Evolutionary conservation across 2,329 filamentous ascomycete species (phyloP).

Genomic region (Seiridium unicorne): DNA sequence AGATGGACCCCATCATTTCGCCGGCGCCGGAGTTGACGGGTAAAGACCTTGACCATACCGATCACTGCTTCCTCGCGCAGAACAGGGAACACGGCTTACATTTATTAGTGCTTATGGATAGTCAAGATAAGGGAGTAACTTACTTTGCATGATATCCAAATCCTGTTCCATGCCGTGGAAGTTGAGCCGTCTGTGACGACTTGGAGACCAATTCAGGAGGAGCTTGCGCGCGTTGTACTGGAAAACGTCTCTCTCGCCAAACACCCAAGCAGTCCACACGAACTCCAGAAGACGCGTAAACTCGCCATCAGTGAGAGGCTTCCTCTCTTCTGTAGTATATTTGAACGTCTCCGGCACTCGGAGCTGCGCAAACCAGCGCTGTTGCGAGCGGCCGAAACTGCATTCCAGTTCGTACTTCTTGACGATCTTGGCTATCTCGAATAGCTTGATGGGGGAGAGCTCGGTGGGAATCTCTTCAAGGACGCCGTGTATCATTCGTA

Average conservation of each 20-base stretch:
- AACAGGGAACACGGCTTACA: neutral
- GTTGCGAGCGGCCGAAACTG: neutral
- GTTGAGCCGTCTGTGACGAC: neutral
- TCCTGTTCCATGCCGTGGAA: neutral
- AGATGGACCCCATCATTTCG: neutral
- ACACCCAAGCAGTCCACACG: neutral
- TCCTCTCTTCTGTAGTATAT: neutral
- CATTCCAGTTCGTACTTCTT: neutral
- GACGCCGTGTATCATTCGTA: neutral
- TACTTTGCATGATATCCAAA: neutral
- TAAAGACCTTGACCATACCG: neutral
- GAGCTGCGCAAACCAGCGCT: neutral
- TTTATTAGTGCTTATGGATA: neutral
- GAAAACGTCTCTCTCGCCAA: neutral
- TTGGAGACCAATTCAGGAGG: neutral
- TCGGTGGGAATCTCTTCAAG: neutral
- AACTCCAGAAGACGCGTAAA: neutral
- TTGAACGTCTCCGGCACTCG: neutral
- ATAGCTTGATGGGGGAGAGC: neutral
- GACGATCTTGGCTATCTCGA: neutral
- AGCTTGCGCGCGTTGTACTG: neutral
- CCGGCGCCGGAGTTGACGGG: neutral
- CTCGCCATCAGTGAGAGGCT: neutral
- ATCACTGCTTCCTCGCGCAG: neutral
- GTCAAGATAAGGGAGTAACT: neutral